A percentile compares a stretch with the other conserved stretches of the same genome.
Evolutionary conservation across 2,329 filamentous ascomycete genomes (phyloP).

Genomic region (Arachnomyces sp.): DNA sequence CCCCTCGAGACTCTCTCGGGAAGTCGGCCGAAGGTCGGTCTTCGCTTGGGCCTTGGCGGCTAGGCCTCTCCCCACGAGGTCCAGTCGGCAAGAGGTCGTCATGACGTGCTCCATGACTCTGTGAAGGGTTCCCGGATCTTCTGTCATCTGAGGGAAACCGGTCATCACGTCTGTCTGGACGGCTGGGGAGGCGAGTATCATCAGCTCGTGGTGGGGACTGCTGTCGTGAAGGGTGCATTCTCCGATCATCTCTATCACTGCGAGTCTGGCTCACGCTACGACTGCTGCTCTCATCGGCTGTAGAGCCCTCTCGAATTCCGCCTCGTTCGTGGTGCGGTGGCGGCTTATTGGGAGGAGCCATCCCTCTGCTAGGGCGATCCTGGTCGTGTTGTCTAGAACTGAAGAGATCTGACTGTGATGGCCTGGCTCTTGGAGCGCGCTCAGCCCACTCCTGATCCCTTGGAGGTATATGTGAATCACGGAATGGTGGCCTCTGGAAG

Average conservation of each 20-base stretch:
- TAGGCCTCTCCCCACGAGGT: conserved; percentile 33
- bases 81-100: conserved; percentile 44
- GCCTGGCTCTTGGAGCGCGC: conserved; percentile 25
- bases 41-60: conserved; percentile 23
- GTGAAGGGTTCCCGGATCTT: conserved; percentile 20
- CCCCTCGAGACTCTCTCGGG: conserved; percentile 24
- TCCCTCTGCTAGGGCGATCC: conserved; percentile 4
- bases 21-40: conserved; percentile 19
- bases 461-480: conserved; percentile 24
- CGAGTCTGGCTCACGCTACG: no score
- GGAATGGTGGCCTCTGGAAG: conserved; percentile 28
- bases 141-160: conserved; percentile 30
- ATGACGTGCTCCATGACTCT: conserved; percentile 22
- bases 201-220: conserved; percentile 11
- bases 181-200: conserved; percentile 10
- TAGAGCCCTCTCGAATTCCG: conserved; percentile 5
- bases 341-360: conserved; percentile 1
- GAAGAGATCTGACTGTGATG: conserved; percentile 22
- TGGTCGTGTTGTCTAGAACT: conserved; percentile 12
- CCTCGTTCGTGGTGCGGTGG: conserved; percentile 1
- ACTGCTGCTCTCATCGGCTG: not conserved
- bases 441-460: conserved; percentile 33
- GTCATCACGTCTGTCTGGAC: conserved; percentile 23
- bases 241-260: conserved; percentile 10
- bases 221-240: conserved; percentile 15